Evolutionary conservation across 2,329 filamentous ascomycete species (phyloP), one percentile per base, ranked within the genome.

Genomic region (Colletotrichum gigasporum): DNA sequence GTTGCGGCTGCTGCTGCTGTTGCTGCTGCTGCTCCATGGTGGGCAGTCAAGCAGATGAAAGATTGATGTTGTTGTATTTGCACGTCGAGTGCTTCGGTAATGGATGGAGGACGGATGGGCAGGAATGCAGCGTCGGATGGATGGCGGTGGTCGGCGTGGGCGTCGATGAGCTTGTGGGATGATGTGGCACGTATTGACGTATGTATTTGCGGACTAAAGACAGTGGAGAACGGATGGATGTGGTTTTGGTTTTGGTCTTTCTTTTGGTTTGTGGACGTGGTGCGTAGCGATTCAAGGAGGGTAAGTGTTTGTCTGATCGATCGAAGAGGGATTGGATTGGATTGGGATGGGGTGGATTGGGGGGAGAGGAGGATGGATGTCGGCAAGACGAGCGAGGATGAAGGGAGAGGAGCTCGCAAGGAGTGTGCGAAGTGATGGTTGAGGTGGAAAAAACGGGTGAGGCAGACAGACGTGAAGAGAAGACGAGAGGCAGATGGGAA

Each of bases 21-120:
- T 71, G 68, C 65, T 75, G 73, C 69, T 80, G 77, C 73, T 81
- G 79, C 72, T 81, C 89, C 90, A 92, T 92, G 76, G 70, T 77
- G 82, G 79, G 78, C 79, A 81, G 77, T 75, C 68, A 71, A 69
- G 64, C 63, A 69, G 65, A 66, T 61, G 28, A 64, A 64, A 41
- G 56, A 61, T 61, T 61, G 61, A 51, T 64, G 35, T 22, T 54
- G n/a, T 54, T 52, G 67, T 71, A 78, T 78, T n/a, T 82, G 83
- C 82, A 84, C 78, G 78, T 78, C 76, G 73, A 71, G 75, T 76
- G 78, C 76, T 73, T 63, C 45, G 58, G 24, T 34, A 32, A 20
- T 20, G 20, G 55, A 51, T 50, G 61, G 45, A 28, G 26, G 42
- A 28, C 30, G 39, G 52, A 54, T 34, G 52, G 42, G 16, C 26